A percentile compares a stretch with the other conserved stretches of the same genome.
Conservation (phyloP, 2,329 filamentous ascomycete species). For the Aspergillus sp. region DNA sequence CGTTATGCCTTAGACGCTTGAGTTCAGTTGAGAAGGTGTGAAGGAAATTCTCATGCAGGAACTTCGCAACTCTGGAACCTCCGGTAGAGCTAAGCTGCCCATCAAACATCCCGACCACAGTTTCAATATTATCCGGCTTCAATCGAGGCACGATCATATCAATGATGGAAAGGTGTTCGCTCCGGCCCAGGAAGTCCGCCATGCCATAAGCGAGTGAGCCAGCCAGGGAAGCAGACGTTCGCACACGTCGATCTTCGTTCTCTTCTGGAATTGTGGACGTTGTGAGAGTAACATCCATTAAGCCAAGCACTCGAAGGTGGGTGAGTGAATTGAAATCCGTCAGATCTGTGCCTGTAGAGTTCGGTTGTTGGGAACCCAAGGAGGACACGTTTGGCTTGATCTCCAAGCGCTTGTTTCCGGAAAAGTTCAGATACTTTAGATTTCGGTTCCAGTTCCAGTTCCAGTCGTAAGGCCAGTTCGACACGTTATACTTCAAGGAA, state of each 20-base stretch:
- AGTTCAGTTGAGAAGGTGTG: constrained; percentile 80
- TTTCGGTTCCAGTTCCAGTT: constrained; percentile 99
- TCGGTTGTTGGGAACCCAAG: constrained; percentile 46
- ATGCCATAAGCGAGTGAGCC: constrained; percentile 93
- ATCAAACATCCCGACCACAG: constrained; percentile 91
- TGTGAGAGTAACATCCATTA: constrained; percentile 98
- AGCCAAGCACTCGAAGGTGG: constrained; percentile 81
- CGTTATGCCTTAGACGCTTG: constrained; percentile 65
- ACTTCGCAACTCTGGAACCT: constrained; percentile 95
- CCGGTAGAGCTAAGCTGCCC: constrained; percentile 85
- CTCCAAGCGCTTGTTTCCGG: constrained; percentile 92
- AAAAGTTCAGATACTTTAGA: constrained; percentile 90
- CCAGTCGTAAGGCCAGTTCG: constrained; percentile 99
- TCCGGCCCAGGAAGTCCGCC: constrained; percentile 90
- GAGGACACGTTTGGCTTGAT: constrained; percentile 70
- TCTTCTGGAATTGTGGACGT: constrained; percentile 92
- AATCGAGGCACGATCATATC: constrained; percentile 94
- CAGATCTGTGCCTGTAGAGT: constrained; percentile 63
- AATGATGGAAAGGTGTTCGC: constrained; percentile 92
- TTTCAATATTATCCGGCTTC: constrained; percentile 85
- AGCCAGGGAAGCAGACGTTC: constrained; percentile 93
- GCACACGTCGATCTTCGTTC: constrained; percentile 88
- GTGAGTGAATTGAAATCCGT: constrained; percentile 86
- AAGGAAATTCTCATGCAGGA: constrained; percentile 92
- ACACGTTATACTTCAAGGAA: constrained; percentile 95